phyloP scores from a whole-genome alignment of 169 alveolate genomes.

The Perkinsus marinus region DNA sequence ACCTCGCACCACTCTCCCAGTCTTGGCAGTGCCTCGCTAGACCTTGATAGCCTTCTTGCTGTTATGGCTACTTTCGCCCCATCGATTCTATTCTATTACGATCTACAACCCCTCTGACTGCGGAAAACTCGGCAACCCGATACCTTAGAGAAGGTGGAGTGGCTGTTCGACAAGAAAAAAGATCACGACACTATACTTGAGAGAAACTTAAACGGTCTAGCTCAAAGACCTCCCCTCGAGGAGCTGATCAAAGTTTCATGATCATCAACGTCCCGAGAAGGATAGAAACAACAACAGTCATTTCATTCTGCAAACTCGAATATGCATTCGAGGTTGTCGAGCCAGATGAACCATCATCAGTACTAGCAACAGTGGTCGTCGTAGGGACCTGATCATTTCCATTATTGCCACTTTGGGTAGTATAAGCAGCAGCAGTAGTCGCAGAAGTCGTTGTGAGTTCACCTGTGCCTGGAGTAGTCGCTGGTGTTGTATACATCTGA shows the following conservation, averaged over 20 bases:
- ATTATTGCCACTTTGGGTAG: background rate
- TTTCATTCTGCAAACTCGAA: background rate
- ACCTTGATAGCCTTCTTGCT: too few relatives aligned
- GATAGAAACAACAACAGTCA: background rate
- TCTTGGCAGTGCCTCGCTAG: too few relatives aligned
- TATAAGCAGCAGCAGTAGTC: background rate
- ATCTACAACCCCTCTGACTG: too few relatives aligned
- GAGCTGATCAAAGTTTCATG: background rate
- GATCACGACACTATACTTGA: too few relatives aligned
- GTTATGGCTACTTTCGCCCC: too few relatives aligned
- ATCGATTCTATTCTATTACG: too few relatives aligned
- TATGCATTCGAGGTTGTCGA: background rate
- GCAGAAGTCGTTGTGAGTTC: background rate
- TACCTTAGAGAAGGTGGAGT: too few relatives aligned
- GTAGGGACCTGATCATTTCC: background rate
- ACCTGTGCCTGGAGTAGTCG: background rate
- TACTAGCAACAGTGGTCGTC: background rate
- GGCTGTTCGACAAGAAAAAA: too few relatives aligned
- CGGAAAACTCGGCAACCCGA: too few relatives aligned
- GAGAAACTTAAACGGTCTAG: too few relatives aligned
- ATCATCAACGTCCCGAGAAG: background rate
- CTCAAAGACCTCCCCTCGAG: background rate
- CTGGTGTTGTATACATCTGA: background rate
- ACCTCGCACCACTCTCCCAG: too few relatives aligned
- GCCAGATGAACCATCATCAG: background rate